phyloP scores from a whole-genome alignment of 371 early-diverging fungal species.

The Amoeboaphelidium protococcarum region DNA sequence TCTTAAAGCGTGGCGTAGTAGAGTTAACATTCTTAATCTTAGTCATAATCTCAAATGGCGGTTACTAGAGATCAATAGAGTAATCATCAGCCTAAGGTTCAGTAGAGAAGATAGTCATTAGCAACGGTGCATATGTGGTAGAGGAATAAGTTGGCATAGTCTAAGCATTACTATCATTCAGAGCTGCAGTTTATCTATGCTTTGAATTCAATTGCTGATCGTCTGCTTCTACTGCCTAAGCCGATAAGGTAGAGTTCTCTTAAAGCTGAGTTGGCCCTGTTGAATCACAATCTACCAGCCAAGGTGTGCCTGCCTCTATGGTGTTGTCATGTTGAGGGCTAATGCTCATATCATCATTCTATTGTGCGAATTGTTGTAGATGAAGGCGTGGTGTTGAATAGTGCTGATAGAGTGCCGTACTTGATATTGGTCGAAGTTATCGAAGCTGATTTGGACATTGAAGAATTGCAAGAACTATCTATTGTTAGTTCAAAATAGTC shows the following conservation, averaged over 20 bases:
- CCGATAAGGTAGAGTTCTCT: conserved; percentile 42
- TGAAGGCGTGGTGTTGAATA: conserved; percentile 83
- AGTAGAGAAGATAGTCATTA: too few species aligned
- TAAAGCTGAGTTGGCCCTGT: conserved; percentile 66
- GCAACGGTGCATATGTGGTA: too few species aligned
- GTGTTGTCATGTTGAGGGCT: conserved; percentile 27
- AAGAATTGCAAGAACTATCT: too few species aligned
- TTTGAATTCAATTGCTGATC: conserved; percentile 63
- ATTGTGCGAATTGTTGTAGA: conserved; percentile 60
- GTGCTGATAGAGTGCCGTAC: conserved; percentile 61
- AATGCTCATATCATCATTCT: conserved; percentile 42
- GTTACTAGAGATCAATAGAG: too few species aligned
- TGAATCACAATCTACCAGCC: conserved; percentile 82
- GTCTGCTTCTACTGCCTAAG: conserved; percentile 60
- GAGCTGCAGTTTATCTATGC: conserved; percentile 70
- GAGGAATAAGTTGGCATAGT: too few species aligned
- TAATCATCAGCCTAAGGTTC: too few species aligned
- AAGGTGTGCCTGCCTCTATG: conserved; percentile 73
- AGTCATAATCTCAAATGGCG: too few species aligned
- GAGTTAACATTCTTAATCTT: too few species aligned
- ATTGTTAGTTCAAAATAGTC: too few species aligned
- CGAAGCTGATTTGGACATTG: conserved; percentile 1
- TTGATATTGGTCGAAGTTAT: conserved; percentile 12
- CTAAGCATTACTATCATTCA: conserved; percentile 41
- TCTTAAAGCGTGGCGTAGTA: too few species aligned